Evolutionary conservation across 1,284 basidiomycete species (phyloP).

Genomic region (Tylopilus sp.): DNA sequence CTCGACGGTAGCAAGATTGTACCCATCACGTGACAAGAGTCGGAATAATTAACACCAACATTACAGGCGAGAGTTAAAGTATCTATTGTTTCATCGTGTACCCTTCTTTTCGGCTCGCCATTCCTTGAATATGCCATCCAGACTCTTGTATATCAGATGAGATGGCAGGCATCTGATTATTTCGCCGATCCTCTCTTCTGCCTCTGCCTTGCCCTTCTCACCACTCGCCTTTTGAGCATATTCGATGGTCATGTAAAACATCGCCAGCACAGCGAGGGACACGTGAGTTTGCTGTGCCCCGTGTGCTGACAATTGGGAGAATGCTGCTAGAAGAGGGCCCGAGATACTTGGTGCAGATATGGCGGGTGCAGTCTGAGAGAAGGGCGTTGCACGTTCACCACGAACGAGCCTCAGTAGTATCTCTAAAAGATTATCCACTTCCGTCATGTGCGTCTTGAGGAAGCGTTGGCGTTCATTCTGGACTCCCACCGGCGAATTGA

Average conservation of each 20-base stretch:
- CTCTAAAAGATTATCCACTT: conserved; percentile 85
- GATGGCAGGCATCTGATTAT: conserved; percentile 85
- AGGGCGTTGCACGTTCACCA: conserved; percentile 77
- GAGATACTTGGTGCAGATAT: conserved; percentile 60
- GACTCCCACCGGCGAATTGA: conserved; percentile 73
- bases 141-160: conserved; percentile 81
- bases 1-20: conserved; percentile 13
- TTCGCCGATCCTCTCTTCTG: conserved; percentile 80
- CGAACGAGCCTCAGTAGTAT: conserved; percentile 87
- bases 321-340: conserved; percentile 65
- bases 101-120: conserved; percentile 82
- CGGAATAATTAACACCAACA: conserved; percentile 12
- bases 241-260: conserved; percentile 82
- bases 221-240: conserved; percentile 73
- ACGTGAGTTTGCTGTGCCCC: conserved; percentile 90
- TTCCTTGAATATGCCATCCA: conserved; percentile 92
- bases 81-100: conserved; percentile 36
- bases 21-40: conserved; percentile 25
- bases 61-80: conserved; percentile 4
- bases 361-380: conserved; percentile 57
- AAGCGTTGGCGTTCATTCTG: conserved; percentile 81
- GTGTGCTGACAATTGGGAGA: conserved; percentile 74
- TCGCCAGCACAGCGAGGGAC: conserved; percentile 84
- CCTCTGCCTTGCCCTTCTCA: conserved; percentile 64
- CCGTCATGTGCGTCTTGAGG: conserved; percentile 80